Evolutionary conservation across 2,329 filamentous ascomycete species (phyloP).

Genomic region (Monilinia fructicola): DNA sequence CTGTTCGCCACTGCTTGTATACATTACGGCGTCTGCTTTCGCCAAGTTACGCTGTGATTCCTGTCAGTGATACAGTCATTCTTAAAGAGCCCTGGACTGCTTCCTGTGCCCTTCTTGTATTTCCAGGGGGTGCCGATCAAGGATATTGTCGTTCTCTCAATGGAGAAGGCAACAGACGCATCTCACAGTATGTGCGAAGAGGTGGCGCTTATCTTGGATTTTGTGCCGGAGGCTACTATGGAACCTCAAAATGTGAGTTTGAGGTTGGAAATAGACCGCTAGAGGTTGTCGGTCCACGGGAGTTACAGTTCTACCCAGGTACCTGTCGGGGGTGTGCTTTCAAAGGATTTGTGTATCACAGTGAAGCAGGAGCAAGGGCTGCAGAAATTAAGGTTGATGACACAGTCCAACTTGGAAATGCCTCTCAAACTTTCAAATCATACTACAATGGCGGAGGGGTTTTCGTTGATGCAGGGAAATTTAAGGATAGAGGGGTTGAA

Average conservation of each 20-base stretch:
- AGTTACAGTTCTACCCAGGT: conserved; percentile 86
- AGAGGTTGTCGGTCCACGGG: conserved; percentile 81
- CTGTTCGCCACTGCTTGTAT: conserved; percentile 85
- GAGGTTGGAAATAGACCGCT: conserved; percentile 79
- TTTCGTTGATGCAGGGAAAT: conserved; percentile 75
- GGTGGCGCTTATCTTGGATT: conserved; percentile 88
- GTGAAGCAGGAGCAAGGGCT: conserved; percentile 78
- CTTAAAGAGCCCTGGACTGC: conserved; percentile 89
- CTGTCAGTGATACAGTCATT: conserved; percentile 73
- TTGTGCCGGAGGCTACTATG: conserved; percentile 95
- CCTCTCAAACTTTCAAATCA: conserved; percentile 64
- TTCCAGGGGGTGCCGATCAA: conserved; percentile 92
- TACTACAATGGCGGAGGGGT: conserved; percentile 97
- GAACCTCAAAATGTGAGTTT: conserved; percentile 78
- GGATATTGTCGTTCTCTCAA: conserved; percentile 88
- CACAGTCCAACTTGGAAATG: conserved; percentile 51
- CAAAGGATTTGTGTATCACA: conserved; percentile 84
- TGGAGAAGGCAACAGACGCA: conserved; percentile 80
- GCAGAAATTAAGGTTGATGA: conserved; percentile 63
- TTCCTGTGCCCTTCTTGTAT: conserved; percentile 83
- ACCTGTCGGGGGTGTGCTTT: conserved; percentile 85
- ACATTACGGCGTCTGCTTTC: conserved; percentile 82
- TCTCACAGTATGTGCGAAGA: conserved; percentile 78
- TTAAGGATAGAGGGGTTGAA: conserved; percentile 66
- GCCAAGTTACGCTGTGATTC: conserved; percentile 89